These are phyloP conservation scores for Plenodomus lindquistii DNA, from an alignment of 2,329 filamentous ascomycete species.

Conservation along the genomic window DNA sequence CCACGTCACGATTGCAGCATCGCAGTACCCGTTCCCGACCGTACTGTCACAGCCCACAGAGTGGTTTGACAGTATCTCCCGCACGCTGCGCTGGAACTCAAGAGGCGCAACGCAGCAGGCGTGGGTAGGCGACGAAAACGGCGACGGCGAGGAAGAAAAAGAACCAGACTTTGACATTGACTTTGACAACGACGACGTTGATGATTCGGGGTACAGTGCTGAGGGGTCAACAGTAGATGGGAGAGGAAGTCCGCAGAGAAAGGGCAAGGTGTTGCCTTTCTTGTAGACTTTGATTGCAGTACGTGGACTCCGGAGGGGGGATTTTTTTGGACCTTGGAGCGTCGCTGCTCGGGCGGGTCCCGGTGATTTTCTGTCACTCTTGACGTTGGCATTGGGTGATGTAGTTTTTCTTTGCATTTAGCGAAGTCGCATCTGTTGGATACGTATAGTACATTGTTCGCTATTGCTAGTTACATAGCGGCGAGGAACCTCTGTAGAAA, in stretches of 20 bases:
- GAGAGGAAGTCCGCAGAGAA: conserved; percentile 39
- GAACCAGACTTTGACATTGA: conserved; percentile 88
- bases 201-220: conserved; percentile 48
- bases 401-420: no score
- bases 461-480: no score
- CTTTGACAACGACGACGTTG: conserved; percentile 71
- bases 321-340: no score
- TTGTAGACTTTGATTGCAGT: conserved; percentile 5
- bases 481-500: no score
- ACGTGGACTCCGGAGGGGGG: no score
- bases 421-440: no score
- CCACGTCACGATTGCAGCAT: conserved; percentile 93
- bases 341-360: no score
- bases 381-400: no score
- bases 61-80: conserved; percentile 95
- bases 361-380: no score
- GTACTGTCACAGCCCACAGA: conserved; percentile 87
- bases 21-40: conserved; percentile 95
- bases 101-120: conserved; percentile 89
- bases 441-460: no score
- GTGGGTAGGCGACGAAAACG: conserved; percentile 60
- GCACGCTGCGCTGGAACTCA: conserved; percentile 93
- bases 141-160: conserved; percentile 50
- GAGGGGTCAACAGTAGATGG: conserved; percentile 43
- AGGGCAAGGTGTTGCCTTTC: conserved; percentile 41